Evolutionary conservation across 1,139 yeast genomes (phyloP).

Genomic region (Pneumocystis wakefieldiae): DNA sequence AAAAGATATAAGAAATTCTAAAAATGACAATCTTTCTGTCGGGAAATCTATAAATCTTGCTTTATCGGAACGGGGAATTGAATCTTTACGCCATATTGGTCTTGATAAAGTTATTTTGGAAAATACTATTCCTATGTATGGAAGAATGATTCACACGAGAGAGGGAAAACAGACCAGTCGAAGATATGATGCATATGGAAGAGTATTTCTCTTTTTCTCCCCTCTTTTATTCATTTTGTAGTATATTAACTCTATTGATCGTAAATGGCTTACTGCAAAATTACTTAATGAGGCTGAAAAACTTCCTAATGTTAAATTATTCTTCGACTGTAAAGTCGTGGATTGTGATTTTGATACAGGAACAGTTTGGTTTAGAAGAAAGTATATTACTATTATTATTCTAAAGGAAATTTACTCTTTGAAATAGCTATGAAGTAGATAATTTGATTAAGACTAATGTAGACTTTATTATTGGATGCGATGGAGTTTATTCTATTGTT

Average conservation of each 20-base stretch:
- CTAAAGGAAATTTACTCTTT: not conserved
- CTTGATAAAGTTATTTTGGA: slow-evolving; percentile 43
- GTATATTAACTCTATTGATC: slow-evolving; percentile 68
- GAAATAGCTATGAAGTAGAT: slow-evolving; percentile 1
- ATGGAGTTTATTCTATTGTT: slow-evolving; percentile 70
- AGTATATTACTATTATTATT: slow-evolving; percentile 3
- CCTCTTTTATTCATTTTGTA: not conserved
- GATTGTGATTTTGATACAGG: slow-evolving; percentile 23
- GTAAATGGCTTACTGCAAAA: slow-evolving; percentile 50
- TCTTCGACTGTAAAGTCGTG: slow-evolving; percentile 46
- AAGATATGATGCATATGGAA: slow-evolving; percentile 70
- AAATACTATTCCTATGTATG: slow-evolving; percentile 68
- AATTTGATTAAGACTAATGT: slow-evolving; percentile 21
- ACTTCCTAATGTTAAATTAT: slow-evolving; percentile 30
- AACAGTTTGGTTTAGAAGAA: slow-evolving; percentile 7
- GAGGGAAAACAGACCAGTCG: slow-evolving; percentile 55
- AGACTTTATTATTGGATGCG: slow-evolving; percentile 66
- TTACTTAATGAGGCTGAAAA: slow-evolving; percentile 48
- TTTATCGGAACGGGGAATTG: slow-evolving; percentile 67
- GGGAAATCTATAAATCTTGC: slow-evolving; percentile 74
- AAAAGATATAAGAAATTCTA: slow-evolving; percentile 25
- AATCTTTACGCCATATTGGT: slow-evolving; percentile 51
- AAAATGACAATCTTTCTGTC: slow-evolving; percentile 20
- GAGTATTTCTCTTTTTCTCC: slow-evolving; percentile 20
- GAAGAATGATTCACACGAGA: slow-evolving; percentile 72